Base-by-base conservation (phyloP, 352 stramenopile species). In the Phytophthora rubi region DNA sequence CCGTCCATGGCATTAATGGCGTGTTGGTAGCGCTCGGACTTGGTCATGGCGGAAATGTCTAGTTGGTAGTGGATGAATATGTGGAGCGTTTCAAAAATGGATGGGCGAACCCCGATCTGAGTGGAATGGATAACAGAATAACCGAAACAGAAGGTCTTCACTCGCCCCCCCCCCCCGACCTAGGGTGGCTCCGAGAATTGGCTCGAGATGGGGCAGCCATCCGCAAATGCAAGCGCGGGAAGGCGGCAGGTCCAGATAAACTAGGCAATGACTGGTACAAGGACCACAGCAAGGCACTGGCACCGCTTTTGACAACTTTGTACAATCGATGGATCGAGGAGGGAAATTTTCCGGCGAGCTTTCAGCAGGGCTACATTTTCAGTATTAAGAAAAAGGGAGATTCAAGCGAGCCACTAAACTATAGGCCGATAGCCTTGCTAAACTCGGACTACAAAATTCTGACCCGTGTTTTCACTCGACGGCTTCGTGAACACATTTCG, bases 251-350 rank as follows among this genome's bases (percentile, higher is more conserved):
- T 5, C 56, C 56, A 2, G 56, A 63, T 47, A 30, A 54, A 2
- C 39, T 63, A 6, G 3, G 21, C 15, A 54, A 62, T 18, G 44
- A 63, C 2, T 63, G 56, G 56, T 63, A 63, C n/a, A 28, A 54
- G 32, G 44, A 63, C 32, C 21, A 63, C 28, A 28, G 9, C 4
- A 32, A 53, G 39, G 6, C 12, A 4, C 6, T 62, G 15, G 15
- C 32, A 12, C 39, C 39, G 39, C 39, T 63, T 18, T 37, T 63
- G 44, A 54, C 16, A 3, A 39, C 6, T 9, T 5, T 45, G 2
- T 54, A 18, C 44, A 63, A 63, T 12, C 23, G 35, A 4, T 64
- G 57, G 9, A n/a, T 49, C 1, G 12, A 49, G 1, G n/a, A n/a
- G 5, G 53, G 53, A 4, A 30, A 4, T 0, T 21, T 37, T 12